Conservation (phyloP, 1,284 basidiomycete genomes). For the Ustilago trichophora region DNA sequence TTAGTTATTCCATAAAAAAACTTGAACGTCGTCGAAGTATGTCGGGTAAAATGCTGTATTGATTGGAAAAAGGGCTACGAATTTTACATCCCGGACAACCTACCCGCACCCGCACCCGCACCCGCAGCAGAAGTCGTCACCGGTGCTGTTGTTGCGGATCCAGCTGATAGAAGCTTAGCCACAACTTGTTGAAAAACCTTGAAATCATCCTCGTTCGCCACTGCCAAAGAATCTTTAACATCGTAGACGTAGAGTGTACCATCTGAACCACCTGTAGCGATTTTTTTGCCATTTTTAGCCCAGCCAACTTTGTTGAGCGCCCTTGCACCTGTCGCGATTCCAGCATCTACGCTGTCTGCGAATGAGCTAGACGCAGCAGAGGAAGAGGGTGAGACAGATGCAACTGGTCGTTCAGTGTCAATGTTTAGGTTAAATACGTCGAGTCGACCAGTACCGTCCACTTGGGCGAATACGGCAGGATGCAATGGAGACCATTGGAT, state of each 20-base stretch:
- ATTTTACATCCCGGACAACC: too few species aligned
- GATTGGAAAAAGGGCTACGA: too few species aligned
- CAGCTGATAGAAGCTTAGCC: constrained; percentile 15
- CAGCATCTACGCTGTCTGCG: too few species aligned
- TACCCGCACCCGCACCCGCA: too few species aligned
- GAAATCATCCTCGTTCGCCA: constrained; percentile 51
- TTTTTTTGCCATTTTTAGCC: constrained; percentile 87
- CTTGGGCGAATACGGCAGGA: constrained; percentile 90
- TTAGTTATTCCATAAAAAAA: too few species aligned
- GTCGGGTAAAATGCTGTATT: too few species aligned
- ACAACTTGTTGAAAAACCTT: constrained; percentile 43
- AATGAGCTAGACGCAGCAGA: neutral
- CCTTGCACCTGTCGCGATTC: too few species aligned
- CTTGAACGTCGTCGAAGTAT: too few species aligned
- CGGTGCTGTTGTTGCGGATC: too few species aligned
- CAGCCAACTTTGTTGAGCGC: constrained; percentile 95
- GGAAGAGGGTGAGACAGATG: too few species aligned
- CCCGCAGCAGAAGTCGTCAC: too few species aligned
- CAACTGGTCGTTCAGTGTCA: constrained; percentile 76
- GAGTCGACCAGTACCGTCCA: constrained; percentile 92
- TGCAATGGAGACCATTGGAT: constrained; percentile 96
- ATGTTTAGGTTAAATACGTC: constrained; percentile 95
- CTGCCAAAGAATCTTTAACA: constrained; percentile 32
- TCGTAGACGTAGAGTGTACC: constrained; percentile 90
- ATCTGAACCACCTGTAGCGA: constrained; percentile 87